Evolutionary conservation across 495 filamentous ascomycete genomes (phyloP).

Genomic region (Podospora pseudoanserina): DNA sequence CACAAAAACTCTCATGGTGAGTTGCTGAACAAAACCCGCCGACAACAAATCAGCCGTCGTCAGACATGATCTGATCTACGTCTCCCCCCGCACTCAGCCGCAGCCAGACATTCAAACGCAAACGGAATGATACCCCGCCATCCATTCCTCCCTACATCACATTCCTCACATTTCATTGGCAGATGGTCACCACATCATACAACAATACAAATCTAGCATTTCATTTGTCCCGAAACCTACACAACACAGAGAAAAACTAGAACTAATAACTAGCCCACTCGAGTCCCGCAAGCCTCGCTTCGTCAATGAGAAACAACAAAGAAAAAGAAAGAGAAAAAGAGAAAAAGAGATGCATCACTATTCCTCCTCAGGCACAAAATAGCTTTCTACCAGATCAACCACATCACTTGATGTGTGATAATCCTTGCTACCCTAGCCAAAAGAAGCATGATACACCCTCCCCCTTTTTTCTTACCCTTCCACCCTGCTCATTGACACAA

Average conservation of each 20-base stretch:
- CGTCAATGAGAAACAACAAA: neutral
- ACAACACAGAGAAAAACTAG: neutral
- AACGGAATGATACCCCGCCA: conserved; percentile 1
- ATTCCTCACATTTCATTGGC: neutral
- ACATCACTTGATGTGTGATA: neutral
- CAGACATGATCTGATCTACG: neutral
- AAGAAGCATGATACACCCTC: conserved; percentile 18
- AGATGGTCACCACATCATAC: neutral
- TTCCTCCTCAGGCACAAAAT: neutral
- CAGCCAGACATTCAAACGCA: neutral
- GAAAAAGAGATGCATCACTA: neutral
- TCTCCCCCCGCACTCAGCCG: neutral
- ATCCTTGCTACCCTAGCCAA: neutral
- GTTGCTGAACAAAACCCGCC: too few relatives aligned
- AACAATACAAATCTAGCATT: neutral
- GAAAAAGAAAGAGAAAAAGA: neutral
- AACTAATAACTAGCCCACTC: neutral
- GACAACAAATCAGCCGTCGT: neutral
- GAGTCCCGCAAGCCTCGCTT: neutral
- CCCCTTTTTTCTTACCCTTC: neutral
- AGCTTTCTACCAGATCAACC: neutral
- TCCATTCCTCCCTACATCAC: neutral
- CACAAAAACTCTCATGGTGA: neutral
- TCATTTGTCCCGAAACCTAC: neutral
- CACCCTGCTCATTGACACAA: conserved; percentile 11